phyloP scores from a whole-genome alignment of 345 rosid genomes.

The Isatis tinctoria region DNA sequence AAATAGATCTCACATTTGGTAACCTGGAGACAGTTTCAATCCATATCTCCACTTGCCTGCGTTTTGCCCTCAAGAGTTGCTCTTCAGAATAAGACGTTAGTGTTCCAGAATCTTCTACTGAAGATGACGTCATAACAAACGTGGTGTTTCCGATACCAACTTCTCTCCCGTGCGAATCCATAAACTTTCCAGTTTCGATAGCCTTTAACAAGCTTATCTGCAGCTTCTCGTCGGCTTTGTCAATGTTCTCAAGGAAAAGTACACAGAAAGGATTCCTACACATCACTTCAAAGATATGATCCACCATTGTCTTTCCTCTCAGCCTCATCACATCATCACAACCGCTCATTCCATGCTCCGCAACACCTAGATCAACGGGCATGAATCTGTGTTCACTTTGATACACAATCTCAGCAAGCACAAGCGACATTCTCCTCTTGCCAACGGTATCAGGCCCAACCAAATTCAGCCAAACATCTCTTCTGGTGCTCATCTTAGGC shows the following conservation, averaged over 20 bases:
- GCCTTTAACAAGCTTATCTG: constrained; percentile 52
- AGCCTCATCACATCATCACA: constrained; percentile 30
- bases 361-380: constrained; percentile 47
- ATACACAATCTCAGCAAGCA: constrained; percentile 52
- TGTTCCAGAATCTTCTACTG: constrained; percentile 6
- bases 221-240: constrained; percentile 55
- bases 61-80: constrained; percentile 41
- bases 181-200: constrained; percentile 49
- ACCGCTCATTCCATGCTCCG: constrained; percentile 16
- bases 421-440: constrained; percentile 53
- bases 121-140: constrained; percentile 49
- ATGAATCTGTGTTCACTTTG: constrained; percentile 53
- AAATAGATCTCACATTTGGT: constrained; percentile 8
- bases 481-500: constrained; percentile 30
- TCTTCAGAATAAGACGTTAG: constrained; percentile 43
- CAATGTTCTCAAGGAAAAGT: constrained; percentile 71
- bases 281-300: constrained; percentile 57
- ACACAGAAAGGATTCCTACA: constrained; percentile 54
- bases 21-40: constrained; percentile 32
- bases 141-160: constrained; percentile 49
- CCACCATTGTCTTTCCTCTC: constrained; percentile 69
- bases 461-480: constrained; percentile 67
- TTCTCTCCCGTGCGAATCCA: constrained; percentile 67
- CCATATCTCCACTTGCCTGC: constrained; percentile 45
- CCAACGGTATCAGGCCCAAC: constrained; percentile 51